phyloP scores from a whole-genome alignment of 2,329 filamentous ascomycete genomes.

The Pseudogymnoascus sp. region DNA sequence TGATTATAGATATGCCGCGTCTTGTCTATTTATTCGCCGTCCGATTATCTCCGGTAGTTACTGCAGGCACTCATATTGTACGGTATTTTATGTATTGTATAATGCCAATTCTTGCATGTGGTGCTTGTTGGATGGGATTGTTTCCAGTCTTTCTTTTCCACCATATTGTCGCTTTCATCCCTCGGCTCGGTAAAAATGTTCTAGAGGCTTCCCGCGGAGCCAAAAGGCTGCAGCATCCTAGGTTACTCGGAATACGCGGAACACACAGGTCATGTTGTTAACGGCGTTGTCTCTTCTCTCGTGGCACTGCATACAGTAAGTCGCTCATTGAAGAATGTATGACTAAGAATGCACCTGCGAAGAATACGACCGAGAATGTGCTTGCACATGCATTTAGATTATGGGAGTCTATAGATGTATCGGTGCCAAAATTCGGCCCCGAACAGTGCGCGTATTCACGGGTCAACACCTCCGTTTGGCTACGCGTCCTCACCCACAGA shows the following conservation, averaged over 20 bases:
- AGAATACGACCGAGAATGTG: not conserved
- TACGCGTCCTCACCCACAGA: not conserved
- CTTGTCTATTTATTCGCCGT: not conserved
- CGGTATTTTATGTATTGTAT: not conserved
- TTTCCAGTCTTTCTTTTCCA: not conserved
- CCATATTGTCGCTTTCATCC: not conserved
- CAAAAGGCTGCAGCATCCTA: not conserved
- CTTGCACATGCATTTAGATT: not conserved
- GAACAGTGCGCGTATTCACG: not conserved
- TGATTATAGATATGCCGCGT: not conserved
- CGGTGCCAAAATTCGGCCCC: not conserved
- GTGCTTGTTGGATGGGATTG: not conserved
- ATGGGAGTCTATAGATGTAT: not conserved
- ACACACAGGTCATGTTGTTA: not conserved
- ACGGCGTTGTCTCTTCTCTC: not conserved
- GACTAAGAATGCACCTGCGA: not conserved
- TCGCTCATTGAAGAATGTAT: not conserved
- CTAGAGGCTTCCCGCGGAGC: not conserved
- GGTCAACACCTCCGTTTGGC: not conserved
- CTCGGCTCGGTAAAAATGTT: not conserved
- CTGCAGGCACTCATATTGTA: not conserved
- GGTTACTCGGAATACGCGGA: not conserved
- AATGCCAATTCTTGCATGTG: not conserved
- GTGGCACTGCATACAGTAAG: not conserved
- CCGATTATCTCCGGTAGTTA: not conserved